Conservation (phyloP, 2,329 filamentous ascomycete species). For the Cytospora piceae region DNA sequence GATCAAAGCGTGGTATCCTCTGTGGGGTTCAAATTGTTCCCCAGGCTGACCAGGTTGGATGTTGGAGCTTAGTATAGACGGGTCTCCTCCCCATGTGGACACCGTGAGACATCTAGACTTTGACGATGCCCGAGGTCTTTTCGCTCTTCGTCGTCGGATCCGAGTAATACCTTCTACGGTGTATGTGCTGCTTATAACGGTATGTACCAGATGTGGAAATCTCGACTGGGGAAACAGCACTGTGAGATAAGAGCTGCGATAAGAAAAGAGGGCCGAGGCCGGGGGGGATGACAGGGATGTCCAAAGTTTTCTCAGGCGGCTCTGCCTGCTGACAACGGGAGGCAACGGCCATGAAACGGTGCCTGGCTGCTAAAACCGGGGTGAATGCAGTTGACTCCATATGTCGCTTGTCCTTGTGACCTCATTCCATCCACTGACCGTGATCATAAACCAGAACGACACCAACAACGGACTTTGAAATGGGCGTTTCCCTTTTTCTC, state of each 20-base stretch:
- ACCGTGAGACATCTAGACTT: background rate
- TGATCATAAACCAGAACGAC: background rate
- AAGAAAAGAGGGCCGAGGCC: background rate
- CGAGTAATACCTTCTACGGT: background rate
- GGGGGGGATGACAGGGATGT: constrained; percentile 7
- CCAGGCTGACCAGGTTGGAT: background rate
- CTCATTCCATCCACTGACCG: constrained; percentile 11
- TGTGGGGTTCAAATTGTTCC: background rate
- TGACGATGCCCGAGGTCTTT: background rate
- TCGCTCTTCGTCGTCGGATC: background rate
- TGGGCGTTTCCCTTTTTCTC: background rate
- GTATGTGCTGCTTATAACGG: background rate
- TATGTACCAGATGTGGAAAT: too few relatives aligned
- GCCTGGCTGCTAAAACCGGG: background rate
- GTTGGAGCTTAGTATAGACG: background rate
- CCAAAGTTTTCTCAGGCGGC: background rate
- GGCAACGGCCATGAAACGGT: background rate
- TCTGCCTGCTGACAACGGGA: constrained; percentile 19
- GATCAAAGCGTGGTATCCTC: constrained; percentile 3
- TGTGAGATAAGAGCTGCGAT: constrained; percentile 20
- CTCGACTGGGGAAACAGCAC: background rate
- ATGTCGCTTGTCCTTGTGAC: constrained; percentile 19
- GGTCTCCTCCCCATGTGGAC: background rate
- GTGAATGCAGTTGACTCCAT: background rate
- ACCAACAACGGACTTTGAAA: background rate